Conservation (phyloP, 768 basidiomycete species). For the Auriscalpium orientale region DNA sequence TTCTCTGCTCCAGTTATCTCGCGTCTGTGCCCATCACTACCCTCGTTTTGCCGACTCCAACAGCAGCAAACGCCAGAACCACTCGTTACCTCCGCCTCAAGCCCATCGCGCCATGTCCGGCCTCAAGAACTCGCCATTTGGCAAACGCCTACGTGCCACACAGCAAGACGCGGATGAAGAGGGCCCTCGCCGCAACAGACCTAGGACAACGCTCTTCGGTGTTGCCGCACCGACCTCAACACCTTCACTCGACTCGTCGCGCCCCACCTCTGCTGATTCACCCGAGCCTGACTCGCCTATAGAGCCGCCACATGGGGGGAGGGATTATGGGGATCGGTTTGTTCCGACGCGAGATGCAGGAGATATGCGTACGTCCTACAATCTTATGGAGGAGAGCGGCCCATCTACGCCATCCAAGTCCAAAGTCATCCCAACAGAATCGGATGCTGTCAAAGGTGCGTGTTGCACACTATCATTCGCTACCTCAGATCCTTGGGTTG, state of each 20-base stretch:
- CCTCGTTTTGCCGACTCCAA: constrained; percentile 2
- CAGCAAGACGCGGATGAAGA: constrained; percentile 56
- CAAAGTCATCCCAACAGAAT: constrained; percentile 33
- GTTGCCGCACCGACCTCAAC: constrained; percentile 40
- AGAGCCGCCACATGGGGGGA: constrained; percentile 15
- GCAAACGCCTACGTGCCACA: constrained; percentile 71
- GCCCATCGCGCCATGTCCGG: constrained; percentile 45
- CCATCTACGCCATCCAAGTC: constrained; percentile 32
- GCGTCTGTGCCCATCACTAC: constrained; percentile 6
- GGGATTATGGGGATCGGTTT: constrained; percentile 48
- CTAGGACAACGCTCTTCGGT: constrained; percentile 48
- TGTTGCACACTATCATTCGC: background rate
- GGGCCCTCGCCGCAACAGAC: constrained; percentile 42
- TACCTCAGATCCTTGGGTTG: constrained; percentile 3
- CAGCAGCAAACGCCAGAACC: background rate
- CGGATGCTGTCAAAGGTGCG: constrained; percentile 37
- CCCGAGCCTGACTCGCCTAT: constrained; percentile 37
- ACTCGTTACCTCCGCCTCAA: background rate
- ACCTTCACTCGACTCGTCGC: constrained; percentile 47
- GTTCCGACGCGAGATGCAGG: constrained; percentile 53
- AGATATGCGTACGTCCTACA: constrained; percentile 56
- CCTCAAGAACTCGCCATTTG: constrained; percentile 80
- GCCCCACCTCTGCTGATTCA: constrained; percentile 47
- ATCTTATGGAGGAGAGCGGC: constrained; percentile 44
- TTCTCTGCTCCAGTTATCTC: constrained; percentile 14